Evolutionary conservation across 2,329 filamentous ascomycete species (phyloP).

Genomic region (Nemania bipapillata): DNA sequence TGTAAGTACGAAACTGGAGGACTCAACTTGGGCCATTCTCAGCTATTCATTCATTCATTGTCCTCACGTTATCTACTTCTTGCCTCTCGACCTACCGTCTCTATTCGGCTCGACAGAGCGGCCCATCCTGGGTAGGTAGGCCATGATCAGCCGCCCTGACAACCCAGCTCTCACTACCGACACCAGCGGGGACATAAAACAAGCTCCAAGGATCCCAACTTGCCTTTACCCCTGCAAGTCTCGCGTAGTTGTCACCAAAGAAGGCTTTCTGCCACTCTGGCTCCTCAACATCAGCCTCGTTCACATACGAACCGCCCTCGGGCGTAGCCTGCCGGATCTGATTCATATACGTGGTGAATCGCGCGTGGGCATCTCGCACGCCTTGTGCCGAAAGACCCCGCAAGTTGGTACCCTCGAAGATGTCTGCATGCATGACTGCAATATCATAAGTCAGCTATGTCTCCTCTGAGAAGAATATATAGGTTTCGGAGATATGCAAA

Average conservation of each 20-base stretch:
- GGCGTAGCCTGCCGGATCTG: conserved; percentile 53
- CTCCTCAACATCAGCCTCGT: conserved; percentile 63
- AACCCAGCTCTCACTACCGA: conserved; percentile 64
- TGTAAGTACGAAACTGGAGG: neutral
- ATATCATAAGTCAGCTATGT: conserved; percentile 7
- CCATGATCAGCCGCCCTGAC: conserved; percentile 46
- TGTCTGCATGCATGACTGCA: conserved; percentile 50
- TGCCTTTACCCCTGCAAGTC: conserved; percentile 59
- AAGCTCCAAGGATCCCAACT: conserved; percentile 59
- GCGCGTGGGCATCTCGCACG: conserved; percentile 40
- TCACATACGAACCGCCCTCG: conserved; percentile 60
- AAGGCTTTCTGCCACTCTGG: conserved; percentile 59
- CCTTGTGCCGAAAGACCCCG: conserved; percentile 41
- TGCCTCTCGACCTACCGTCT: neutral
- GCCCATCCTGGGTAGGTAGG: conserved; percentile 52
- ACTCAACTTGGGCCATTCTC: neutral
- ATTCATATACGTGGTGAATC: conserved; percentile 44
- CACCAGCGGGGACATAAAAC: conserved; percentile 61
- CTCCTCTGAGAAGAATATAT: neutral
- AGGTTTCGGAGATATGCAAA: neutral
- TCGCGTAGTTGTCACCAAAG: conserved; percentile 60
- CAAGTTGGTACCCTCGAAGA: conserved; percentile 42
- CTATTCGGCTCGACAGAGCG: conserved; percentile 50
- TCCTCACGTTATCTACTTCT: neutral
- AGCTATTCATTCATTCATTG: too few relatives aligned